Evolutionary conservation across 805 yeast species (phyloP), one percentile per base, ranked within the genome.

Genomic region (Wickerhamomyces sydowiorum): DNA sequence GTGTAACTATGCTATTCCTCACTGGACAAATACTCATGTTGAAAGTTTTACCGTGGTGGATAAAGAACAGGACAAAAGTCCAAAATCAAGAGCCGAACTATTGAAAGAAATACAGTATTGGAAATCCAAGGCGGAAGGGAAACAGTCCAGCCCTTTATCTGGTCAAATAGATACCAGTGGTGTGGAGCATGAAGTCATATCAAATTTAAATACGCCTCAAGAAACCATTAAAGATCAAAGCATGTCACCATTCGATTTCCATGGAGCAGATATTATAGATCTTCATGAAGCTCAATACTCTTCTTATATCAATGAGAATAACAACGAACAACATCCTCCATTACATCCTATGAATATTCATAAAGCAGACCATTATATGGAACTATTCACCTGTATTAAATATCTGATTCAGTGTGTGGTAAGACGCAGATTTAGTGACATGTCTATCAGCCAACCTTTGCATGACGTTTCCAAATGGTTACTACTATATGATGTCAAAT

Each of bases 381-480:
- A 52, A 1, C 46, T 53, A 23, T 48, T 51, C 42, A 31, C 32
- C 2, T 46, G 48, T n/a, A 44, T 40, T 21, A 24, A 47, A 13
- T 36, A 45, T 30, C 29, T 51, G 10, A 43, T 43, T 20, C 38
- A 36, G 19, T 22, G 30, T 1, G 36, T 25, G 29, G 29, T 40
- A n/a, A 28, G 30, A 1, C 40, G 44, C 25, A 7, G 35, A 6
- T 23, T 41, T 38, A 27, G 24, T 10, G 45, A 45, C 3, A 45
- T 42, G 14, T 42, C 41, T 44, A 36, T 38, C 14, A 35, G 46
- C 3, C 42, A 43, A n/a, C 40, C 44, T 18, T 10, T 42, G 2
- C 47, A 49, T 31, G 53, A 53, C 9, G n/a, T 33, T 3, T 44
- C 51, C 31, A 53, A 51, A 33, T 53, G 57, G 57, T 17, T 48